Evolutionary conservation across 257 asterid species (phyloP).

Genomic region (Nicotiana tabacum): DNA sequence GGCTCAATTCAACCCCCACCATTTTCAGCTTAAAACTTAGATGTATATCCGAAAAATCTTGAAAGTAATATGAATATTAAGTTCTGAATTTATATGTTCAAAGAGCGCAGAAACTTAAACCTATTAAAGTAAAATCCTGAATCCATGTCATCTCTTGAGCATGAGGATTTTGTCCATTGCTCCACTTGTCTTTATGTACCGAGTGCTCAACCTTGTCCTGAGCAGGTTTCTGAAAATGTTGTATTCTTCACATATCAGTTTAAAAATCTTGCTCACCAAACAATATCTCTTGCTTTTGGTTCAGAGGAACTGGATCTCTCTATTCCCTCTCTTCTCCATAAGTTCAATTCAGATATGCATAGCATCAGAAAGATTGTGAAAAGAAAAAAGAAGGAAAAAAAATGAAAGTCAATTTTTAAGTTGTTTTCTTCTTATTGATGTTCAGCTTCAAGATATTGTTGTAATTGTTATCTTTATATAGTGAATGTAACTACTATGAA

Average conservation of each 20-base stretch:
- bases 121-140: neutral
- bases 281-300: neutral
- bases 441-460: neutral
- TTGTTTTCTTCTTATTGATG: neutral
- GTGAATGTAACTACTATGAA: conserved; percentile 11
- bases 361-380: neutral
- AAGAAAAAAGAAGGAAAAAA: neutral
- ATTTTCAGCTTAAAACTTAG: neutral
- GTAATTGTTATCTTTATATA: conserved; percentile 1
- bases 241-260: neutral
- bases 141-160: neutral
- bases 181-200: neutral
- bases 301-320: conserved; percentile 18
- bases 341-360: neutral
- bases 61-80: neutral
- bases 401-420: neutral
- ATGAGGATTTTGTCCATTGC: neutral
- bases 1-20: conserved; percentile 3
- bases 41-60: neutral
- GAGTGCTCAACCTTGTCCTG: neutral
- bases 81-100: neutral
- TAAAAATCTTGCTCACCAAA: conserved; percentile 17
- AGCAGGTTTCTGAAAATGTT: no score
- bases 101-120: neutral
- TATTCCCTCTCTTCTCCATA: conserved; percentile 7